These are phyloP conservation scores for Neofusicoccum cordaticola DNA, from an alignment of 2,329 filamentous ascomycete genomes.

Conservation along the genomic window DNA sequence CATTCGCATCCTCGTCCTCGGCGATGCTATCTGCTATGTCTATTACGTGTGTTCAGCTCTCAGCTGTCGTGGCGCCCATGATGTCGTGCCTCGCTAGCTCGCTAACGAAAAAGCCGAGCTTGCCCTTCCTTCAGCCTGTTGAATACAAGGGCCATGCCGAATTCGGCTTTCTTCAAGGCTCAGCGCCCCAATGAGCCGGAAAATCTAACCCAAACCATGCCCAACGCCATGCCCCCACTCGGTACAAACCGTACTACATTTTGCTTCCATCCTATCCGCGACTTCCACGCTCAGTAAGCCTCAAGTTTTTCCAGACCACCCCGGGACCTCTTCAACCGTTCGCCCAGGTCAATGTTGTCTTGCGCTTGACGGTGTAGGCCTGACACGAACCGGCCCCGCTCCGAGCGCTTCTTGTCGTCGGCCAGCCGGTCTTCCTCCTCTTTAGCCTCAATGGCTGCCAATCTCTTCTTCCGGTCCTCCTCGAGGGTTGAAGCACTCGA, in stretches of 20 bases:
- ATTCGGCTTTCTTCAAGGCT: background rate
- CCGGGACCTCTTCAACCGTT: constrained; percentile 18
- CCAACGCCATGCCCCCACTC: background rate
- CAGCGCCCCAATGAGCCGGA: background rate
- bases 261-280: background rate
- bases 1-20: constrained; percentile 8
- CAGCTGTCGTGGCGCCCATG: constrained; percentile 6
- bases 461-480: constrained; percentile 63
- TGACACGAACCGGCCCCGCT: constrained; percentile 36
- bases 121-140: background rate
- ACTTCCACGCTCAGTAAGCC: background rate
- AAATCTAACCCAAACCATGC: background rate
- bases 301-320: constrained; percentile 16
- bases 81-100: constrained; percentile 8
- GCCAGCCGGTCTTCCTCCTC: constrained; percentile 64
- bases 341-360: constrained; percentile 17
- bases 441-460: constrained; percentile 63
- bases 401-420: constrained; percentile 54
- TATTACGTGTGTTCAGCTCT: constrained; percentile 6
- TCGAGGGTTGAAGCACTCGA: constrained; percentile 60
- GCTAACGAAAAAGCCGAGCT: background rate
- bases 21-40: background rate
- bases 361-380: constrained; percentile 28
- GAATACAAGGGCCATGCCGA: constrained; percentile 2
- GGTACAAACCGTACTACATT: too few species aligned